Evolutionary conservation across 1,139 yeast genomes (phyloP), one percentile per base, ranked within the genome.

Genomic region (Yamadazyma kanchanaburiensis): DNA sequence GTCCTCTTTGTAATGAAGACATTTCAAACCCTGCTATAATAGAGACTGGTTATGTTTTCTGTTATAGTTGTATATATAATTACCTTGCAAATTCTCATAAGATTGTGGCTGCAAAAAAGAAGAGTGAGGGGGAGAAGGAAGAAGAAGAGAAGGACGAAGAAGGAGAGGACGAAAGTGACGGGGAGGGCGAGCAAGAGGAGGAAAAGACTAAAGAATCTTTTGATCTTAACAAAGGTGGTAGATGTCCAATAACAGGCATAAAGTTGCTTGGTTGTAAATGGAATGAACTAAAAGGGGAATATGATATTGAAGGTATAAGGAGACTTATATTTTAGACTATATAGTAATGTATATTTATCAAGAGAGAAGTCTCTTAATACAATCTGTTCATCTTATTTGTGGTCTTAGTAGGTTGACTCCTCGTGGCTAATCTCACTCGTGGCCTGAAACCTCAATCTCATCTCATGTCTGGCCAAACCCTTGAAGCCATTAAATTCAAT

Each of bases 31-130:
- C 96, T 3, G 88, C 96, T 0, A 75, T 84, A 5, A 76, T 89
- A 25, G 97, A 89, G 50, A 87, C 97, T 0, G 98, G 98, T 0
- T 78, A 79, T 40, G 95, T 88, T 0, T 85, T 84, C 44, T 89
- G 96, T 55, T 89, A 89, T 52, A 76, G 87, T 9, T 91, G 98
- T 55, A 87, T 89, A 13, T 77, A 77, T 49, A 73, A 75, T 33
- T 75, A 77, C 47, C 65, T 89, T 29, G 67, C 71, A 21, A 58
- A 64, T 32, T 67, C 74, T 1, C 72, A 67, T 38, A 60, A 61
- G 22, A 43, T 61, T 4, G 61, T 60, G 6, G 47, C 54, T 4
- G 50, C 49, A 23, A 53, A 45, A 29, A 24, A 38, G 10, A 39
- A 39, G 15, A 30, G 31, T 8, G 34, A 25, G 3, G 30, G 35